Evolutionary conservation across 2,329 filamentous ascomycete genomes (phyloP).

Genomic region (Ilyonectria destructans): DNA sequence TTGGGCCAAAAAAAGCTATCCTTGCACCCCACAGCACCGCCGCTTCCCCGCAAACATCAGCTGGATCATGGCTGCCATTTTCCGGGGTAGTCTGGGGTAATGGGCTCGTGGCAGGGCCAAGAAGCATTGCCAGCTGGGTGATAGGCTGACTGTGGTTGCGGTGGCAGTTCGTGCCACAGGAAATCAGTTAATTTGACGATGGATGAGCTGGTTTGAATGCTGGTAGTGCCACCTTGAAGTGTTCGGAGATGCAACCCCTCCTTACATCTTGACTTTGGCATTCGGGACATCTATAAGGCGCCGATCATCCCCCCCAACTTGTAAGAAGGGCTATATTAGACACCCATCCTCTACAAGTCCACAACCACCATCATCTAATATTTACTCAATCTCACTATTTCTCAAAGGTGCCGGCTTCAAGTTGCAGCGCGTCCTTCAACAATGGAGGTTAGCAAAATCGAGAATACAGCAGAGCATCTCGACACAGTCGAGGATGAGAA

Average conservation of each 20-base stretch:
- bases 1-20: neutral
- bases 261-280: neutral
- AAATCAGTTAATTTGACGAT: slow-evolving; percentile 11
- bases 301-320: slow-evolving; percentile 25
- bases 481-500: slow-evolving; percentile 41
- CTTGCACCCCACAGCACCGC: slow-evolving; percentile 1
- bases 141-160: neutral
- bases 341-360: neutral
- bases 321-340: neutral
- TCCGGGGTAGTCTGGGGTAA: slow-evolving; percentile 41
- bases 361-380: neutral
- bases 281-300: slow-evolving; percentile 30
- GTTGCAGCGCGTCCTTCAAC: neutral
- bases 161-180: slow-evolving; percentile 4
- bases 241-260: slow-evolving; percentile 10
- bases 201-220: slow-evolving; percentile 11
- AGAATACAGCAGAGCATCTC: slow-evolving; percentile 34
- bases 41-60: slow-evolving; percentile 31
- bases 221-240: slow-evolving; percentile 17
- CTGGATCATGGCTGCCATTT: slow-evolving; percentile 37
- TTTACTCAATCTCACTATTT: neutral
- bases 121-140: slow-evolving; percentile 2
- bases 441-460: slow-evolving; percentile 41
- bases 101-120: slow-evolving; percentile 1
- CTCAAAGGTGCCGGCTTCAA: neutral